Evolutionary conservation across 257 asterid genomes (phyloP).

Genomic region (Plantago elongata): DNA sequence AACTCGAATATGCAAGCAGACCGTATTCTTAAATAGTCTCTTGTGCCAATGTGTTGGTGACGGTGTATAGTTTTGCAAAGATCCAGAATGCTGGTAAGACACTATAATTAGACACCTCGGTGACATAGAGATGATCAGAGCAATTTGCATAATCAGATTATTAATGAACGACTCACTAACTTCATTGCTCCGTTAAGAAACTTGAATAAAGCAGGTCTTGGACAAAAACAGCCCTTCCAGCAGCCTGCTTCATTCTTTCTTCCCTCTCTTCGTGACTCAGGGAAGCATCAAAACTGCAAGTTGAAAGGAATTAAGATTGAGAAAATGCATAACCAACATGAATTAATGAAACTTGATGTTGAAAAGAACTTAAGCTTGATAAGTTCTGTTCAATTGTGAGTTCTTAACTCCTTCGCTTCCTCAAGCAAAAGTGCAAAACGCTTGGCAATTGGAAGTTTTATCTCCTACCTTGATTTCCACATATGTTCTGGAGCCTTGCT

Average conservation of each 20-base stretch:
- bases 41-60: no score
- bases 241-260: slow-evolving; percentile 52
- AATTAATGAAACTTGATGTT: not conserved
- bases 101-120: not conserved
- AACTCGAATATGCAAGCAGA: slow-evolving; percentile 14
- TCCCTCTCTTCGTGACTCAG: slow-evolving; percentile 76
- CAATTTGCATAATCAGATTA: not conserved
- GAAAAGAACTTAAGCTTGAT: no score
- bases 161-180: slow-evolving; percentile 26
- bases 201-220: slow-evolving; percentile 67
- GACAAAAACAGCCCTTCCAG: slow-evolving; percentile 63
- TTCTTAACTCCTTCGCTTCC: no score
- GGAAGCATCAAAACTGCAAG: slow-evolving; percentile 59
- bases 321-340: not conserved
- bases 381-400: no score
- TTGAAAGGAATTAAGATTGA: not conserved
- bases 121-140: not conserved
- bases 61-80: no score
- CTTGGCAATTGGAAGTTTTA: slow-evolving; percentile 3
- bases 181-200: slow-evolving; percentile 43
- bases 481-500: slow-evolving; percentile 31
- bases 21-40: not conserved
- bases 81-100: no score
- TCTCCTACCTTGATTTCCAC: slow-evolving; percentile 69
- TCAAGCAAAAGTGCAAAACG: no score